Percentiles rank a stretch among this genome's conserved stretches.
Evolutionary conservation across 179 eudicot genomes (phyloP).

Genomic region (Beta corolliflora): DNA sequence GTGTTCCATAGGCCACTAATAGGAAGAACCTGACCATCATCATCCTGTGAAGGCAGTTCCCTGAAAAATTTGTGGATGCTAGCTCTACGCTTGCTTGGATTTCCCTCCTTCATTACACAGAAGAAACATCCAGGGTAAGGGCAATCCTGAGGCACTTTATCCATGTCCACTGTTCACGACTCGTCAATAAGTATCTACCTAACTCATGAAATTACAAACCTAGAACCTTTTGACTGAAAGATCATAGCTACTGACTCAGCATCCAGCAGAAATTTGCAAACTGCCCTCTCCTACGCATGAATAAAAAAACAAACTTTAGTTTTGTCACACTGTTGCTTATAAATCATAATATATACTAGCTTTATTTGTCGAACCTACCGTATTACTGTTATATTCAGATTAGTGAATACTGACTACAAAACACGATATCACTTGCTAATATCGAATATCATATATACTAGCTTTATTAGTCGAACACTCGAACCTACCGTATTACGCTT

Average conservation of each 20-base stretch:
- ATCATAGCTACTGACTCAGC: slow-evolving; percentile 8
- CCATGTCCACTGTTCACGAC: slow-evolving; percentile 42
- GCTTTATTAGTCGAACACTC: too few relatives aligned
- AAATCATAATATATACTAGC: background rate
- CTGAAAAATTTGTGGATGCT: slow-evolving; percentile 73
- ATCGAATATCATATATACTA: background rate
- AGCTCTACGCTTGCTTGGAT: slow-evolving; percentile 75
- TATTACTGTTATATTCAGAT: slow-evolving; percentile 27
- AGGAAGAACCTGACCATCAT: slow-evolving; percentile 84
- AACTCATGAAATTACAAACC: slow-evolving; percentile 13
- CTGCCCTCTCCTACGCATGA: background rate
- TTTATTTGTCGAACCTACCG: background rate
- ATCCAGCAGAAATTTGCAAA: slow-evolving; percentile 11
- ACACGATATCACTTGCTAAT: background rate
- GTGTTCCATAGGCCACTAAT: slow-evolving; percentile 91
- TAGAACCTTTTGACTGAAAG: slow-evolving; percentile 25
- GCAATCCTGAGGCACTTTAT: slow-evolving; percentile 64
- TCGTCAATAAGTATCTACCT: slow-evolving; percentile 21
- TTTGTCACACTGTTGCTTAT: background rate
- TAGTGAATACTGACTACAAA: too few relatives aligned
- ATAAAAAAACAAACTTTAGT: background rate
- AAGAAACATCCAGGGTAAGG: slow-evolving; percentile 90
- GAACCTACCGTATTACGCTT: too few relatives aligned
- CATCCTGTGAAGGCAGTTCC: slow-evolving; percentile 84
- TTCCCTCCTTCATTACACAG: slow-evolving; percentile 86